Base-by-base conservation (phyloP, 2,329 filamentous ascomycete genomes). In the Raffaelea albimanens region DNA sequence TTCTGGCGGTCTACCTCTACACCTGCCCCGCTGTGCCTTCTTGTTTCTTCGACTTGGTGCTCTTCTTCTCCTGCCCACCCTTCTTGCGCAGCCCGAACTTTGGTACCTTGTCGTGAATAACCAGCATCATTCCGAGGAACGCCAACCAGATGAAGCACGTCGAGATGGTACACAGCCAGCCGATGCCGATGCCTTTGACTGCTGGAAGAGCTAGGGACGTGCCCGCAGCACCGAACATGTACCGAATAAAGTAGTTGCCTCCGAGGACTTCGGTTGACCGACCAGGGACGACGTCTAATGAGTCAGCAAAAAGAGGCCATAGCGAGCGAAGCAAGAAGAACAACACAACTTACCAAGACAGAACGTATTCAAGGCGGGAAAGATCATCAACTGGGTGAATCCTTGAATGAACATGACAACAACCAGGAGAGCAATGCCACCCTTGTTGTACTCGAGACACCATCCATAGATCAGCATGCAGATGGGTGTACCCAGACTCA, bases 241-340 rank as follows among this genome's bases (percentile, higher is more conserved):
- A 91, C 4, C 87, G 71, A 44, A 85, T 70, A 56, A 87, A 80
- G 60, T 88, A 91, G 60, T 90, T 91, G 0, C 85, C 83, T 0
- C 85, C 85, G 38, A 87, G 76, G 2, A 90, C 83, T 57, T 91
- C 85, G 1, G 82, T 77, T 22, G 78, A 78, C 19, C 75, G 68
- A 1, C 72, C 72, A 52, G 83, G 83, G 79, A 89, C 86, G 9
- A 90, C 85, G 59, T 91, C 85, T 36, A 90, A 85, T 1, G 80
- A 81, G 57, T 85, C 83, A 49, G 85, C 56, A 47, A 71, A 76
- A 0, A 80, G 79, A 21, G 20, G 34, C 34, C 34, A 41, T 8
- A 41, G 39, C 11, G 20, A 10, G 10, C 9, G 11, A 18, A 8
- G 18, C 31, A 9, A 16, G 9, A 9, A 16, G 31, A 34, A 16